Percentiles rank a stretch among this genome's conserved stretches.
These are phyloP conservation scores for Lodderomyces parapsilosis DNA, from an alignment of 1,139 yeast genomes.

Conservation along the genomic window DNA sequence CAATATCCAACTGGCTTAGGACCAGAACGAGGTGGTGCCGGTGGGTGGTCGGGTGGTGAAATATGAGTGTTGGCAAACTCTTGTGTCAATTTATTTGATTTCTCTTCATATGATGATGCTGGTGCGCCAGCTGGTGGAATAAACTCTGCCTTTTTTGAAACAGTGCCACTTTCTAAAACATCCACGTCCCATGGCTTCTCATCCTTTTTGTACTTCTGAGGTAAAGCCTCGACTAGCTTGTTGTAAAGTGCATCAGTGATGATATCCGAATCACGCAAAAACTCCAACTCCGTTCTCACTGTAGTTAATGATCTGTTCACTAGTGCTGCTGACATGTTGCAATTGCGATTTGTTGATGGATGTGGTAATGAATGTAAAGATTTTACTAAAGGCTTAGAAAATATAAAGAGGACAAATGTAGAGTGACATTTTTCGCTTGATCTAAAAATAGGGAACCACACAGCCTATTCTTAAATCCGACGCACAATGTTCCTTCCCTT, in stretches of 20 bases:
- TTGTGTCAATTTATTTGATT: conserved; percentile 18
- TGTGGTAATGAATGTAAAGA: background rate
- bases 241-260: conserved; percentile 59
- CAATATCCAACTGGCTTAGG: conserved; percentile 39
- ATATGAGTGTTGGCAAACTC: conserved; percentile 23
- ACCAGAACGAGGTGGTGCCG: conserved; percentile 22
- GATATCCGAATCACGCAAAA: conserved; percentile 74
- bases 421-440: background rate
- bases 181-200: conserved; percentile 49
- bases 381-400: too few relatives aligned
- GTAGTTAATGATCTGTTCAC: conserved; percentile 78
- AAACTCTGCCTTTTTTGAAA: background rate
- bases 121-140: background rate
- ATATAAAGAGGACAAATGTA: background rate
- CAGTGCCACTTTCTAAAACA: conserved; percentile 26
- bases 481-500: background rate
- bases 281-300: conserved; percentile 77
- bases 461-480: background rate
- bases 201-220: conserved; percentile 57
- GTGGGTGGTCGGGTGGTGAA: conserved; percentile 15
- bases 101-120: conserved; percentile 5
- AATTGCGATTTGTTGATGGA: background rate
- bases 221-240: conserved; percentile 53
- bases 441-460: background rate
- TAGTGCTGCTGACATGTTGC: conserved; percentile 52